Evolutionary conservation across 2,329 filamentous ascomycete genomes (phyloP), one percentile per base, ranked within the genome.

Genomic region (Fusarium newnesense): DNA sequence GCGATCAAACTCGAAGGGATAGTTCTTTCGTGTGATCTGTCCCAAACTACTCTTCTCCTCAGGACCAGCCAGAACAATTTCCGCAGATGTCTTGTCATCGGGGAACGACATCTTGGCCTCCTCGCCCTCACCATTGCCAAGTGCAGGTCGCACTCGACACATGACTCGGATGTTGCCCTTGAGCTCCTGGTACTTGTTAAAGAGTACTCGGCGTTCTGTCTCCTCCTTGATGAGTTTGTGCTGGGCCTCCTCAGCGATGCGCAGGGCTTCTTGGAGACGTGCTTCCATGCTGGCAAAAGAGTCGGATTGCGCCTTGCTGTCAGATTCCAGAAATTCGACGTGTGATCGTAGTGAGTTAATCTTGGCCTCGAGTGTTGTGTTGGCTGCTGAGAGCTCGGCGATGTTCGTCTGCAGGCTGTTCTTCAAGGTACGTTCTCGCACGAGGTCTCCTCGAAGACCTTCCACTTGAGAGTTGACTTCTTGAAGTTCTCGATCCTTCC

Each of bases 101-200:
- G 96, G 95, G 74, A 94, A 97, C 5, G 89, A 87, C 72, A 98
- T 93, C 57, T 90, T 89, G 7, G 96, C 94, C 18, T 90, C 86
- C 30, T 91, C 87, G 11, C 91, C 91, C 64, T 93, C 91, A 2
- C 84, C 81, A 1, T 81, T 76, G 30, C 85, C 86, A 28, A 93
- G 85, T 0, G 92, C 85, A 2, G 96, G 96, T 44, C 97, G 92
- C 34, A 98, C 96, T 80, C 96, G 91, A 79, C 96, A 98, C 90
- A 99, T 99, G 74, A 99, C 96, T 26, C 96, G 93, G 78, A 99
- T 99, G 80, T 99, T 99, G 77, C 96, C 96, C 82, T 97, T 98
- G 67, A 99, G 89, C 79, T 99, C 96, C 81, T 99, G 95, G 52
- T 99, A 96, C 81, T 97, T 96, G 83, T 98, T 98, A 85, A 98